phyloP scores from a whole-genome alignment of 805 yeast species.

The Pichia californica region DNA sequence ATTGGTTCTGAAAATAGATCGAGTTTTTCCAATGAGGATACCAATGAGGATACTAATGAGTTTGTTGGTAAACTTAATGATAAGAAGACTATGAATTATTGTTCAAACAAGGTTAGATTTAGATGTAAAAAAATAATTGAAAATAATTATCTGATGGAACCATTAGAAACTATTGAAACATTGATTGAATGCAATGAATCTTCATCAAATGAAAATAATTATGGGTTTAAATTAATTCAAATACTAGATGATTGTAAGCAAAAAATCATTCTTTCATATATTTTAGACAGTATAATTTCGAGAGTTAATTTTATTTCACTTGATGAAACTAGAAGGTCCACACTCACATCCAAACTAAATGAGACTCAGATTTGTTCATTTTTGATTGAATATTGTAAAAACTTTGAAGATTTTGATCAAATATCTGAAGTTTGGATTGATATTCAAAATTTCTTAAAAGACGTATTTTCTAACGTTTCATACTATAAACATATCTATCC shows the following conservation, averaged over 20 bases:
- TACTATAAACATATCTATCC: conserved; percentile 46
- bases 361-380: conserved; percentile 44
- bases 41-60: neutral
- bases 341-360: conserved; percentile 40
- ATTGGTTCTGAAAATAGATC: conserved; percentile 46
- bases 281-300: conserved; percentile 49
- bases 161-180: conserved; percentile 65
- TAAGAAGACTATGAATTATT: conserved; percentile 35
- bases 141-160: conserved; percentile 57
- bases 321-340: conserved; percentile 33
- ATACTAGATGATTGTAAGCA: conserved; percentile 82
- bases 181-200: conserved; percentile 34
- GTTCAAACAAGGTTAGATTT: conserved; percentile 58
- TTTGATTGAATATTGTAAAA: conserved; percentile 51
- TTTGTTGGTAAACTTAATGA: neutral
- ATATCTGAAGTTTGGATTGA: conserved; percentile 67
- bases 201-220: conserved; percentile 16
- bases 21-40: neutral
- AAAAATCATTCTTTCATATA: conserved; percentile 60
- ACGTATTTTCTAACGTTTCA: conserved; percentile 41
- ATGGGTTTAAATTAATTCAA: conserved; percentile 48
- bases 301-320: conserved; percentile 34
- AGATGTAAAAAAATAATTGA: conserved; percentile 63
- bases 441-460: conserved; percentile 53
- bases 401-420: conserved; percentile 42